Conservation (phyloP, 345 rosid species). For the Citrus sp. region DNA sequence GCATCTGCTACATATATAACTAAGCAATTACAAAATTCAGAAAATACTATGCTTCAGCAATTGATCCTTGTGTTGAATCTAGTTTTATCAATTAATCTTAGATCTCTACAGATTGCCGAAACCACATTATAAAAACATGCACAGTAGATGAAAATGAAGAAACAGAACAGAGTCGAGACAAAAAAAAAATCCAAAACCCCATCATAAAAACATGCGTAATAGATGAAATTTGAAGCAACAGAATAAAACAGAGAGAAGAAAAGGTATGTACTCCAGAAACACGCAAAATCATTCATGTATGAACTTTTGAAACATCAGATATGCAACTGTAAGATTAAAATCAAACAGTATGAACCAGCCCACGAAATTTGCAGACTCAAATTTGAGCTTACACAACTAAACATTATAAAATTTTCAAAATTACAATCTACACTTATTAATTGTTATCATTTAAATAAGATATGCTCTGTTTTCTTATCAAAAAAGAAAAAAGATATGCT, state of each 20-base stretch:
- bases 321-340: not conserved
- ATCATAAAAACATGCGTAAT: not conserved
- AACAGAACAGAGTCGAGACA: too few relatives aligned
- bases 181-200: not conserved
- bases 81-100: not conserved
- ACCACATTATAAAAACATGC: not conserved
- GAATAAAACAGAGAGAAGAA: not conserved
- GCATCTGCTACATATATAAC: not conserved
- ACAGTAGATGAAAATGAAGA: not conserved
- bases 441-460: not conserved
- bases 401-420: not conserved
- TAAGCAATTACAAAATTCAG: not conserved
- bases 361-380: not conserved
- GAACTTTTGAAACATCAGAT: not conserved
- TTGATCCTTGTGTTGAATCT: not conserved
- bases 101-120: not conserved
- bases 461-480: not conserved
- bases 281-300: not conserved
- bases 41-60: not conserved
- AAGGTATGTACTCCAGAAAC: not conserved
- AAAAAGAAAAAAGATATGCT: not conserved
- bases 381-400: not conserved
- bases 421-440: not conserved
- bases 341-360: not conserved
- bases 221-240: not conserved